Base-by-base conservation (phyloP, 192 early-diverging fungal species). In the Coemansia asiatica region DNA sequence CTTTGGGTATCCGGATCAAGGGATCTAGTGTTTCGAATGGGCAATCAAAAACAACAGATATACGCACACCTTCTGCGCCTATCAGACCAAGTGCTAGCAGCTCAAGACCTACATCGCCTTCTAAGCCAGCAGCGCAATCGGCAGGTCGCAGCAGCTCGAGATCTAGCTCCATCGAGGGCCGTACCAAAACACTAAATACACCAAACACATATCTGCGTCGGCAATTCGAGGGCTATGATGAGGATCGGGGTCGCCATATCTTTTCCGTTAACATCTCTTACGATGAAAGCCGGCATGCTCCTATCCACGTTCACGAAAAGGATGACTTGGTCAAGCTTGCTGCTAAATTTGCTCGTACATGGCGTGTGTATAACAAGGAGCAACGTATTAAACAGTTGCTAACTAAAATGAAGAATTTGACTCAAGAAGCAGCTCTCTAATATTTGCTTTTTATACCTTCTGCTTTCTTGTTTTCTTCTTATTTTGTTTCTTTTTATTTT, bases 291-390 rank as follows among this genome's bases (percentile, higher is more conserved):
- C 62, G 72, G 8, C 72, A 59, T 60, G 72, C 78, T 8, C 69
- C 78, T 3, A 81, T 81, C 38, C 78, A 81, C 56, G 69, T 81
- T 18, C 78, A 81, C 35, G 78, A 81, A 44, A 60, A 44, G 16
- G 78, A 81, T 35, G 73, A 81, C n/a, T 12, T 81, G 27, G 54
- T 62, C 22, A 81, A 72, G 31, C 29, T 68, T 16, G 78, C 73
- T 3, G 69, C 72, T 4, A 81, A 75, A 64, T 81, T 72, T 46
- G 66, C 73, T 21, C 72, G 78, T 2, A 75, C 65, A 23, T 81
- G 78, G 78, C 65, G 78, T 1, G 63, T 75, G 2, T 66, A 72
- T 56, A 75, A 67, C 59, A 75, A 81, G 66, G 78, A 81, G 61
- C 73, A 62, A 27, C 68, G 66, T 25, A 75, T 81, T 36, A 75